A percentile compares a stretch with the other conserved stretches of the same genome.
phyloP scores from a whole-genome alignment of 176 grass and related monocot genomes.

The Oryza nivara region DNA sequence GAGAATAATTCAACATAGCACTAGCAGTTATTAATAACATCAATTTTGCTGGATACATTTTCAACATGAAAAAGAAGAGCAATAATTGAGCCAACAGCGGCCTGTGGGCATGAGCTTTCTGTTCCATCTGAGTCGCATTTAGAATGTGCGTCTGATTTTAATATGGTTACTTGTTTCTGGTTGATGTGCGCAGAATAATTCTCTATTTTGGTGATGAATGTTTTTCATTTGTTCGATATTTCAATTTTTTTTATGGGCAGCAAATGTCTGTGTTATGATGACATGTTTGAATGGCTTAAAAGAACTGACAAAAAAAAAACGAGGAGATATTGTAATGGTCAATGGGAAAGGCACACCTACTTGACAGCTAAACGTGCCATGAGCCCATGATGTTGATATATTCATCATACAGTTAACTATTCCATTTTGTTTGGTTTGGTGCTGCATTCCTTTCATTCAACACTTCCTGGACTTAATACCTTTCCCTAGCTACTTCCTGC shows the following conservation, averaged over 20 bases:
- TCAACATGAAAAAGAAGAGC: not conserved
- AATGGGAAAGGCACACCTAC: slow-evolving; percentile 9
- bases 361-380: slow-evolving; percentile 4
- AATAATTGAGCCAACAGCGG: slow-evolving; percentile 6
- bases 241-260: slow-evolving; percentile 3
- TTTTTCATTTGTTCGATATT: slow-evolving; percentile 19
- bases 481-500: not conserved
- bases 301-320: slow-evolving; percentile 7
- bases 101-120: not conserved
- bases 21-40: not conserved
- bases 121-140: slow-evolving; percentile 20
- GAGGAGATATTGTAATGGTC: not conserved
- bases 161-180: slow-evolving; percentile 10
- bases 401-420: slow-evolving; percentile 32
- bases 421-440: slow-evolving; percentile 35
- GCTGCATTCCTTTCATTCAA: slow-evolving; percentile 41
- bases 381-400: slow-evolving; percentile 23
- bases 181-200: not conserved
- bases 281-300: slow-evolving; percentile 22
- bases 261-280: not conserved
- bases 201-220: slow-evolving; percentile 29
- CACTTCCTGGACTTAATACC: slow-evolving; percentile 1
- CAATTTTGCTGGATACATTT: not conserved
- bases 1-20: not conserved
- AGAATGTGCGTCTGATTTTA: not conserved